Evolutionary conservation across 2,329 filamentous ascomycete genomes (phyloP).

Genomic region (Calycina herbarum): DNA sequence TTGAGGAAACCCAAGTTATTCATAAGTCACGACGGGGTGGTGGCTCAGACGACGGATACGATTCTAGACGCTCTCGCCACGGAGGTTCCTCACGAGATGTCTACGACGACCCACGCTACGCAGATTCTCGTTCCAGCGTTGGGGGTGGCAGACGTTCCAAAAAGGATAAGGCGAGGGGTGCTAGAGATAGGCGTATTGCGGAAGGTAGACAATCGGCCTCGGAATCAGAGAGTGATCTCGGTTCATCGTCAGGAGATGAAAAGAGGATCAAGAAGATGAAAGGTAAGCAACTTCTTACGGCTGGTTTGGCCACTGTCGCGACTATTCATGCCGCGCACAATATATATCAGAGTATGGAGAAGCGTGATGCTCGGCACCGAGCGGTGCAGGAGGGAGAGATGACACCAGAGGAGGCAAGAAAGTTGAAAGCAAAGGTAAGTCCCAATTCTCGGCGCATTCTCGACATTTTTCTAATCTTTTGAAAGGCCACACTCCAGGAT

Average conservation of each 20-base stretch:
- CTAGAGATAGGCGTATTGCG: conserved; percentile 32
- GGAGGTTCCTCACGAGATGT: conserved; percentile 23
- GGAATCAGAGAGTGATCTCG: conserved; percentile 51
- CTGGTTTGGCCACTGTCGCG: conserved; percentile 65
- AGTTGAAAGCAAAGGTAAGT: conserved; percentile 54
- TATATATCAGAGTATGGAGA: conserved; percentile 63
- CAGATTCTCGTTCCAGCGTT: conserved; percentile 33
- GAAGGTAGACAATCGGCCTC: conserved; percentile 33
- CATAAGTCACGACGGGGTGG: conserved; percentile 24
- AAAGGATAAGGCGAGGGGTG: conserved; percentile 27
- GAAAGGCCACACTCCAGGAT: conserved; percentile 58
- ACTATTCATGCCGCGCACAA: conserved; percentile 69
- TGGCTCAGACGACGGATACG: conserved; percentile 25
- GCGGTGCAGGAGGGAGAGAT: conserved; percentile 64
- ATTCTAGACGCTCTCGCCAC: conserved; percentile 12
- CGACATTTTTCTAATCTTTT: too few species aligned
- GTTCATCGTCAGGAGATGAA: conserved; percentile 63
- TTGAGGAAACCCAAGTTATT: conserved; percentile 31
- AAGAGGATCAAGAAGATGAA: conserved; percentile 61
- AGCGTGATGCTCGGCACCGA: conserved; percentile 59
- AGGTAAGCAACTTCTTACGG: conserved; percentile 65
- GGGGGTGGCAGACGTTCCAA: conserved; percentile 25
- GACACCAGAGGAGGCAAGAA: conserved; percentile 59
- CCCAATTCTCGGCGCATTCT: too few species aligned
- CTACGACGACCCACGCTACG: conserved; percentile 34